Conservation (phyloP, 2,329 filamentous ascomycete genomes). For the Trichoderma polysporum region DNA sequence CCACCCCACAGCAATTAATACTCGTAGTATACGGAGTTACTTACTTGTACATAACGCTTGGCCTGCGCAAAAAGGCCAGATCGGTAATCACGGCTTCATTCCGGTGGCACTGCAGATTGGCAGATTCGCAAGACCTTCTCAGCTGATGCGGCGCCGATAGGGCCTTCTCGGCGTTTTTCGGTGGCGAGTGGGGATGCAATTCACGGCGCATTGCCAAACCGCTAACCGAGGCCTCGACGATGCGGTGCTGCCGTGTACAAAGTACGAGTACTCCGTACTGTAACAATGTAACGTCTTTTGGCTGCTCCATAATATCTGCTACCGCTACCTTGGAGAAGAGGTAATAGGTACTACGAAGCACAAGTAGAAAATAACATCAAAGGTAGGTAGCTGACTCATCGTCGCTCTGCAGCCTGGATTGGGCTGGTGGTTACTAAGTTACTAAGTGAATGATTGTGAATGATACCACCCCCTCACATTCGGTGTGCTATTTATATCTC, state of each 20-base stretch:
- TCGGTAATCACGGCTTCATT: slow-evolving; percentile 16
- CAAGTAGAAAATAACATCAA: too few relatives aligned
- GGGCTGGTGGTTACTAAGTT: neutral
- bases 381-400: neutral
- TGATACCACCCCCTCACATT: neutral
- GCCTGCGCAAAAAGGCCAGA: neutral
- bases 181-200: neutral
- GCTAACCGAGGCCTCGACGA: neutral
- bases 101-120: slow-evolving; percentile 6
- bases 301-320: neutral
- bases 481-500: neutral
- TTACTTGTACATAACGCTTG: neutral
- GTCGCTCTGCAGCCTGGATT: neutral
- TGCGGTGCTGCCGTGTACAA: too few relatives aligned
- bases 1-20: too few relatives aligned
- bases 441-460: neutral
- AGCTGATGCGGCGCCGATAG: neutral
- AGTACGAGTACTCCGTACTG: too few relatives aligned
- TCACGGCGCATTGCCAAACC: neutral
- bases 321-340: too few relatives aligned
- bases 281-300: neutral
- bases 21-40: too few relatives aligned
- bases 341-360: too few relatives aligned
- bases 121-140: neutral
- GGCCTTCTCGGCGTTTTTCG: neutral